phyloP scores from a whole-genome alignment of 768 basidiomycete species.

The Harrya chromipes region DNA sequence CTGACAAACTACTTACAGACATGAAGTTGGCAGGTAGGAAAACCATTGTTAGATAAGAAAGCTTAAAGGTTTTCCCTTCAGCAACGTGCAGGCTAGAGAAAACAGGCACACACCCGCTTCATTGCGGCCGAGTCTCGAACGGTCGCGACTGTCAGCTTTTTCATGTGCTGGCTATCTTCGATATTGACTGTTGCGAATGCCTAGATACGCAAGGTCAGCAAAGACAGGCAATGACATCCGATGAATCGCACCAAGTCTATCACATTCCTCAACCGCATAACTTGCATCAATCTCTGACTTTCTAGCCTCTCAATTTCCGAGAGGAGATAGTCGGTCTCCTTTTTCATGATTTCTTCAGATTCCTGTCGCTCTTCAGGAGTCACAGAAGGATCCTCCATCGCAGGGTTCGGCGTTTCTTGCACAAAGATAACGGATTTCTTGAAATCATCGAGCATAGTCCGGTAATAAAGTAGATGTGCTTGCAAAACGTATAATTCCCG shows the following conservation, averaged over 20 bases:
- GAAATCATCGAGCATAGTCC: constrained; percentile 52
- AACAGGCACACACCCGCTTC: constrained; percentile 27
- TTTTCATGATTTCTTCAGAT: constrained; percentile 38
- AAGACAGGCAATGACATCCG: not conserved
- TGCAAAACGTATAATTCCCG: constrained; percentile 54
- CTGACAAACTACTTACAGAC: constrained; percentile 19
- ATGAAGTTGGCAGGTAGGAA: constrained; percentile 55
- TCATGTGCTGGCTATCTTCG: constrained; percentile 50
- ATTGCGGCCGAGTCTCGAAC: constrained; percentile 41
- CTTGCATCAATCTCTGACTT: constrained; percentile 28
- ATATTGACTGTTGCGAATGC: constrained; percentile 61
- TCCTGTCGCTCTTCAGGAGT: constrained; percentile 2
- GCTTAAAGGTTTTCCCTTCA: constrained; percentile 11
- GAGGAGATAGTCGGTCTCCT: constrained; percentile 46
- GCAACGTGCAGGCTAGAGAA: constrained; percentile 22
- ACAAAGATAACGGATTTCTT: constrained; percentile 50
- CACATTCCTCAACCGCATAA: constrained; percentile 30
- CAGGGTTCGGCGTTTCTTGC: constrained; percentile 45
- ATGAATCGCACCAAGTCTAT: constrained; percentile 30
- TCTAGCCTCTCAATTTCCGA: constrained; percentile 51
- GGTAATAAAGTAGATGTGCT: constrained; percentile 57
- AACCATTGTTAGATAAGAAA: constrained; percentile 55
- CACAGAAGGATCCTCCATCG: constrained; percentile 33
- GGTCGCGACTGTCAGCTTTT: constrained; percentile 45
- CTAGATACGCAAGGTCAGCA: constrained; percentile 26